These are phyloP conservation scores for Lipomyces anomalus DNA, from an alignment of 805 yeast genomes.

Conservation along the genomic window DNA sequence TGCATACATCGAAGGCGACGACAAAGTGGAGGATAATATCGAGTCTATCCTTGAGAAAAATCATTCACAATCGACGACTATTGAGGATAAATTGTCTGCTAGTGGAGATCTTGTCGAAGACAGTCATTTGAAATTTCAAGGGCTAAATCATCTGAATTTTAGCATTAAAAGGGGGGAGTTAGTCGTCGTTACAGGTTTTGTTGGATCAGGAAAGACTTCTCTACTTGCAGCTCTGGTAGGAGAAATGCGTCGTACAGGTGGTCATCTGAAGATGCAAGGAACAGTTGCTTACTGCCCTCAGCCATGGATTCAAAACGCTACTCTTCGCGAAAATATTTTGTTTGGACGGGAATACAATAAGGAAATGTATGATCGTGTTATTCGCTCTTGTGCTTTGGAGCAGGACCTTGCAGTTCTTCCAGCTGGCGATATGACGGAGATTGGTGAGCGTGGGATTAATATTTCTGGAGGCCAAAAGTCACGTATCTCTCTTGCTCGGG, in stretches of 20 bases:
- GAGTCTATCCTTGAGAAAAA: neutral
- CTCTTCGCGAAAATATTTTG: slow-evolving; percentile 65
- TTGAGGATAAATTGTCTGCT: neutral
- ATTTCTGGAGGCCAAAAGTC: slow-evolving; percentile 91
- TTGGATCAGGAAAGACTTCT: slow-evolving; percentile 80
- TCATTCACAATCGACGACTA: too few relatives aligned
- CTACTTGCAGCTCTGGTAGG: slow-evolving; percentile 67
- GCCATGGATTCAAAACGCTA: slow-evolving; percentile 82
- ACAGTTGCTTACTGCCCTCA: slow-evolving; percentile 50
- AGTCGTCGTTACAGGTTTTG: slow-evolving; percentile 68
- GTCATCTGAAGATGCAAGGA: slow-evolving; percentile 51
- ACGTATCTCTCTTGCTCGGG: slow-evolving; percentile 74
- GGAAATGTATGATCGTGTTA: slow-evolving; percentile 46
- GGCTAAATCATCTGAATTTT: slow-evolving; percentile 46
- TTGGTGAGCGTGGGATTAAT: slow-evolving; percentile 86
- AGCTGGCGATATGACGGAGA: slow-evolving; percentile 74
- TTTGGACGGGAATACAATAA: slow-evolving; percentile 58
- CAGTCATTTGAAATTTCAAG: neutral
- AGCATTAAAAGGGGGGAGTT: slow-evolving; percentile 59
- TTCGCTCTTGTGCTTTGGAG: slow-evolving; percentile 60
- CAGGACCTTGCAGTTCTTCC: slow-evolving; percentile 62
- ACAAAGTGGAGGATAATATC: neutral
- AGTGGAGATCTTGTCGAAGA: neutral
- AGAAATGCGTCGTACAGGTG: slow-evolving; percentile 52
- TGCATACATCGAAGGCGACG: neutral